Evolutionary conservation across 148 eudicot genomes (phyloP).

Genomic region (Rhododendron ferrugineum): DNA sequence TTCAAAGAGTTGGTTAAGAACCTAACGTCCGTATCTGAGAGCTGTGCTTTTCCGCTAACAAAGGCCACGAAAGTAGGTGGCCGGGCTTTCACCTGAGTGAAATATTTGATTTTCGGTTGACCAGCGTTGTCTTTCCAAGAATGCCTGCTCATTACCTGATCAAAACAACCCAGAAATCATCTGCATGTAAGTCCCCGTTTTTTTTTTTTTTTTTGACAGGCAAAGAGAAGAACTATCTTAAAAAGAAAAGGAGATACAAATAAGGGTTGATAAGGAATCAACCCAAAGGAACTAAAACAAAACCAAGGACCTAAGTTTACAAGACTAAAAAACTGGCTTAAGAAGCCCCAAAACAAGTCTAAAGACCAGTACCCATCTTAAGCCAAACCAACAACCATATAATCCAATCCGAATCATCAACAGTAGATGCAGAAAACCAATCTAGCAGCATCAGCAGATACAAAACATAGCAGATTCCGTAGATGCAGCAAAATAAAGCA

Average conservation of each 20-base stretch:
- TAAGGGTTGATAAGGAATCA: not conserved
- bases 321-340: not conserved
- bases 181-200: not conserved
- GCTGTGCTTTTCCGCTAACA: conserved; percentile 62
- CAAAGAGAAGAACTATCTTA: not conserved
- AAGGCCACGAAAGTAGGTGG: conserved; percentile 98
- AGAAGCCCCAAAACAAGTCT: not conserved
- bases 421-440: not conserved
- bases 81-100: conserved; percentile 95
- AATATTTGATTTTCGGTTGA: conserved; percentile 88
- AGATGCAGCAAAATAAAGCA: not conserved
- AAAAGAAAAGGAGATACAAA: not conserved
- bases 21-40: conserved; percentile 74
- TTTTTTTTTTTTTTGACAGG: not conserved
- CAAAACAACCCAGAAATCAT: not conserved
- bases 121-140: conserved; percentile 90
- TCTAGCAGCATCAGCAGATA: not conserved
- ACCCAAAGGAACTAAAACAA: not conserved
- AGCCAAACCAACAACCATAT: not conserved
- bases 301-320: not conserved
- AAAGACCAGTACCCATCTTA: not conserved
- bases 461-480: not conserved
- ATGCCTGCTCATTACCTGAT: conserved; percentile 96
- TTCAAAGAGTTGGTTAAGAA: conserved; percentile 78
- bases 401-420: not conserved